These are phyloP conservation scores for Coemansia sp. DNA, from an alignment of 192 early-diverging fungal species.

Conservation along the genomic window DNA sequence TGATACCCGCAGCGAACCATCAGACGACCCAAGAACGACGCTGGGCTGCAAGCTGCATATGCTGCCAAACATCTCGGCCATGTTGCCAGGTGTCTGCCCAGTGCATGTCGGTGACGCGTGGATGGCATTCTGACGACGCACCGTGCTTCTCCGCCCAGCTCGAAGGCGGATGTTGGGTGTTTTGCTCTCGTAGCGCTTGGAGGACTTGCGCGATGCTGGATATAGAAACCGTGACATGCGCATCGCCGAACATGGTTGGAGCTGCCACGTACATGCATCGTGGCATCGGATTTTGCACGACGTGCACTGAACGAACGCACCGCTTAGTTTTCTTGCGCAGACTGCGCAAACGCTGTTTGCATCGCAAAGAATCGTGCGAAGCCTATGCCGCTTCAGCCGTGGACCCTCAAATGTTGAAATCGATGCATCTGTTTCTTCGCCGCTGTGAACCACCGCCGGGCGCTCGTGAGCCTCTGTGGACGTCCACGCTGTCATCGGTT, in stretches of 20 bases:
- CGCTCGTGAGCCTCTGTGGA: neutral
- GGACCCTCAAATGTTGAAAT: conserved; percentile 52
- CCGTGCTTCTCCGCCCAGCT: conserved; percentile 17
- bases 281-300: conserved; percentile 54
- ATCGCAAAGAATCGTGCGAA: conserved; percentile 51
- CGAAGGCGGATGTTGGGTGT: conserved; percentile 48
- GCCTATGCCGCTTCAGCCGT: conserved; percentile 46
- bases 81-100: neutral
- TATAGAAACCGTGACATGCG: conserved; percentile 53
- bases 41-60: conserved; percentile 11
- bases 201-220: conserved; percentile 51
- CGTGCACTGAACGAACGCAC: conserved; percentile 49
- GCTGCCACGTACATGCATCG: conserved; percentile 36
- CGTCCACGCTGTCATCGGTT: neutral
- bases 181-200: conserved; percentile 51
- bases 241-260: conserved; percentile 45
- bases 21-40: conserved; percentile 36
- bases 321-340: conserved; percentile 30
- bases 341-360: conserved; percentile 31
- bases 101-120: neutral
- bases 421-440: conserved; percentile 47
- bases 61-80: conserved; percentile 16
- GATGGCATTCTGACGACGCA: conserved; percentile 17
- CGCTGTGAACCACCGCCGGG: conserved; percentile 9
- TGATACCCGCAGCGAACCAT: conserved; percentile 28